Evolutionary conservation across 78 protist species (phyloP).

Genomic region (Dictyostelium intermedium): DNA sequence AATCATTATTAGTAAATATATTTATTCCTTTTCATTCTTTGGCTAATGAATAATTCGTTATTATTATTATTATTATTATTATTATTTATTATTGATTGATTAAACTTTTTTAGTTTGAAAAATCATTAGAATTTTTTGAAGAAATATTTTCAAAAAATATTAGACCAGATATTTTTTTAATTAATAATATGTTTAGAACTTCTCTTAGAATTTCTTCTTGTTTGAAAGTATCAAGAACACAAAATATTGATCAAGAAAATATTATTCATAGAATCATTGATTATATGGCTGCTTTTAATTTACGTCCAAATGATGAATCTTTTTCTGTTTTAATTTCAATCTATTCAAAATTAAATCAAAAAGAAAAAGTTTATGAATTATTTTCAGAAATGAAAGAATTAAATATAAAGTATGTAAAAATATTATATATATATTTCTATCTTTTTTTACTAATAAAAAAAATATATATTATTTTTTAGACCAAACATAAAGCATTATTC

Average conservation of each 20-base stretch:
- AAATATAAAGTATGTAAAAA: slow-evolving; percentile 28
- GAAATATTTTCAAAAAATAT: slow-evolving; percentile 27
- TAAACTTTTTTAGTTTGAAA: slow-evolving; percentile 40
- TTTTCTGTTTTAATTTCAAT: slow-evolving; percentile 41
- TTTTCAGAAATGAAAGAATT: slow-evolving; percentile 61
- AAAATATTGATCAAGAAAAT: neutral
- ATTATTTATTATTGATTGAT: neutral
- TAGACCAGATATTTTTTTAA: slow-evolving; percentile 57
- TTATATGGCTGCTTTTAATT: slow-evolving; percentile 24
- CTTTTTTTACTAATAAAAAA: too few species aligned
- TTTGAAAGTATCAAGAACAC: neutral
- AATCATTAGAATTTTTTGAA: slow-evolving; percentile 21
- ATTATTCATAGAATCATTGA: neutral
- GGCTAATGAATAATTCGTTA: too few species aligned
- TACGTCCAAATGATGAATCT: slow-evolving; percentile 38
- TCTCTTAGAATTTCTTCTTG: neutral
- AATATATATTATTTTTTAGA: neutral
- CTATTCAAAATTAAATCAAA: slow-evolving; percentile 7
- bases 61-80: too few species aligned
- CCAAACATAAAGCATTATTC: slow-evolving; percentile 55
- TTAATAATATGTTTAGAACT: slow-evolving; percentile 39
- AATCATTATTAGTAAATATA: neutral
- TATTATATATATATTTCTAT: neutral
- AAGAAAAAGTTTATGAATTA: slow-evolving; percentile 54
- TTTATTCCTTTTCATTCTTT: too few species aligned